A percentile compares a stretch with the other conserved stretches of the same genome.
phyloP scores from a whole-genome alignment of 2,329 filamentous ascomycete species.

The Colletotrichum paranaense region DNA sequence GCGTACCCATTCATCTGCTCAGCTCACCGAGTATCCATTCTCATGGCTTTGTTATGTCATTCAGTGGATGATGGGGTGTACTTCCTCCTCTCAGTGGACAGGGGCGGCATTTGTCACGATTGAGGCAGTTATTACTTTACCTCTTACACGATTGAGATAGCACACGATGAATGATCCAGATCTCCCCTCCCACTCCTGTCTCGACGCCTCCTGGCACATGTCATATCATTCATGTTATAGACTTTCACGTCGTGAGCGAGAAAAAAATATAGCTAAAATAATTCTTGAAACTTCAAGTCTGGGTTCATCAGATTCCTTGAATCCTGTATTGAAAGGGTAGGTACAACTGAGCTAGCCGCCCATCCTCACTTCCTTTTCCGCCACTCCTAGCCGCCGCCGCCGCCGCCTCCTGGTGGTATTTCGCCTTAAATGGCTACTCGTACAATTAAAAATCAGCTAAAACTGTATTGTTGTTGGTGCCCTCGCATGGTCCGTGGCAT shows the following conservation, averaged over 20 bases:
- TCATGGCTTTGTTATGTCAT: background rate
- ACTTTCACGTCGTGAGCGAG: background rate
- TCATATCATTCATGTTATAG: too few species aligned
- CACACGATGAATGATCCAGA: background rate
- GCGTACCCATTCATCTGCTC: background rate
- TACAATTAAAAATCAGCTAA: conserved; percentile 29
- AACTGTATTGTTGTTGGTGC: background rate
- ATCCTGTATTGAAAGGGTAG: background rate
- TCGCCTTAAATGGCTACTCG: conserved; percentile 12
- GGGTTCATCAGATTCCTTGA: background rate
- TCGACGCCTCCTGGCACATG: background rate
- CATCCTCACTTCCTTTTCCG: background rate
- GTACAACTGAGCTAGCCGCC: background rate
- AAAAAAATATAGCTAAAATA: background rate
- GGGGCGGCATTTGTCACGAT: too few species aligned
- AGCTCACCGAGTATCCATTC: background rate
- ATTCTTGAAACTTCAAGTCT: background rate
- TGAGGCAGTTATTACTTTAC: background rate
- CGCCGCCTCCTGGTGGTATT: conserved; percentile 2
- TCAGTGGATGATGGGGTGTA: background rate
- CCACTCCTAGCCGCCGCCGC: background rate
- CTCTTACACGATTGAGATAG: background rate
- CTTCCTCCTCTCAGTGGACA: too few species aligned
- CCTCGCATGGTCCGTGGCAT: background rate
- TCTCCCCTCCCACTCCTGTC: background rate